Conservation (phyloP, 2,329 filamentous ascomycete genomes). For the Sporothrix brasiliensis region DNA sequence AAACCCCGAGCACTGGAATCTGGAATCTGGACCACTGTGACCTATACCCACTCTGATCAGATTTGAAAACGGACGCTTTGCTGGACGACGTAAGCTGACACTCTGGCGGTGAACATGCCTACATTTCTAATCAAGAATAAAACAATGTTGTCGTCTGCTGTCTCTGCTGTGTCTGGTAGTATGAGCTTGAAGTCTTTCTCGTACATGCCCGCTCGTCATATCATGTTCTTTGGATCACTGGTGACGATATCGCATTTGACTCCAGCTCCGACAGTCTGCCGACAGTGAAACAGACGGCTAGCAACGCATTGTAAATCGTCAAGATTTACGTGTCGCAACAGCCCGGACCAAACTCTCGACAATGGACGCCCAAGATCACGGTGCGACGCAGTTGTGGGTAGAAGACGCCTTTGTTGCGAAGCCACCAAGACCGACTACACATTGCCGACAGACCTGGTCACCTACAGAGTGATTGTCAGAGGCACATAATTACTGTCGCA, state of each 20-base stretch:
- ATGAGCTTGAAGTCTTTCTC: no score
- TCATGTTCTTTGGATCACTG: no score
- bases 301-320: constrained; percentile 40
- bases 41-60: neutral
- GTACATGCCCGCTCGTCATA: no score
- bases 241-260: no score
- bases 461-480: no score
- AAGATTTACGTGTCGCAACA: constrained; percentile 41
- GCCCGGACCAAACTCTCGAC: constrained; percentile 27
- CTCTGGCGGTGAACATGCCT: no score
- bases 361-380: constrained; percentile 38
- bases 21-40: neutral
- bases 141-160: no score
- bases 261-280: no score
- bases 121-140: no score
- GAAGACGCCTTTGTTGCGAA: constrained; percentile 31
- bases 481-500: neutral
- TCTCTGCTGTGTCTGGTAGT: no score
- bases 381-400: constrained; percentile 39
- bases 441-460: no score
- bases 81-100: no score
- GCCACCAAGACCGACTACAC: neutral
- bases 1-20: neutral
- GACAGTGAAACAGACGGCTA: constrained; percentile 34
- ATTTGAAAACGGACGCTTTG: neutral